Evolutionary conservation across 352 stramenopile species (phyloP).

Genomic region (Globisporangium paroecandrum): DNA sequence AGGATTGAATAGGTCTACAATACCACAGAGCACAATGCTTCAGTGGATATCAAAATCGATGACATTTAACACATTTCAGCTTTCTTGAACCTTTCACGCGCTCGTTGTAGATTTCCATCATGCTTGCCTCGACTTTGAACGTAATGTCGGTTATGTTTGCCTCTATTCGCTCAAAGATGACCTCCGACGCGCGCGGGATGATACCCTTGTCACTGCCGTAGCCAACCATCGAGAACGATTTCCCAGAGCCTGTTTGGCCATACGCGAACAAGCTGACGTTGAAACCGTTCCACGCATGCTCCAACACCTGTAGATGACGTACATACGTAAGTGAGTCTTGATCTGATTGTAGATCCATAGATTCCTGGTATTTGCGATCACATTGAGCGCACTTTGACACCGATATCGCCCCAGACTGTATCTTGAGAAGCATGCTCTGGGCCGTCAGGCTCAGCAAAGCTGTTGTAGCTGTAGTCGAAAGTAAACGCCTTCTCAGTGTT

Average conservation of each 20-base stretch:
- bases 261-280: slow-evolving; percentile 88
- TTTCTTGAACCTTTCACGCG: slow-evolving; percentile 63
- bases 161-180: slow-evolving; percentile 83
- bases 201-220: slow-evolving; percentile 82
- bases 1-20: slow-evolving; percentile 79
- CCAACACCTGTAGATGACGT: slow-evolving; percentile 47
- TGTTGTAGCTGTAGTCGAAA: slow-evolving; percentile 90
- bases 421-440: slow-evolving; percentile 70
- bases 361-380: background rate
- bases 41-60: background rate
- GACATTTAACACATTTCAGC: background rate
- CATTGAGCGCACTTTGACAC: slow-evolving; percentile 44
- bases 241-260: slow-evolving; percentile 81
- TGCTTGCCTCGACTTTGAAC: slow-evolving; percentile 86
- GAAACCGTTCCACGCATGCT: slow-evolving; percentile 90
- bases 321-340: background rate
- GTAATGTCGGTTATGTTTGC: slow-evolving; percentile 39
- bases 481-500: slow-evolving; percentile 77
- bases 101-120: slow-evolving; percentile 91
- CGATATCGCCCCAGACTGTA: slow-evolving; percentile 85
- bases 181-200: slow-evolving; percentile 73
- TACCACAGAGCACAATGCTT: background rate
- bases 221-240: slow-evolving; percentile 87
- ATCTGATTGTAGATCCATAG: background rate
- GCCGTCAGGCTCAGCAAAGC: slow-evolving; percentile 53